These are phyloP conservation scores for Loxodes magnus DNA, from an alignment of 73 alveolate species.

Conservation along the genomic window DNA sequence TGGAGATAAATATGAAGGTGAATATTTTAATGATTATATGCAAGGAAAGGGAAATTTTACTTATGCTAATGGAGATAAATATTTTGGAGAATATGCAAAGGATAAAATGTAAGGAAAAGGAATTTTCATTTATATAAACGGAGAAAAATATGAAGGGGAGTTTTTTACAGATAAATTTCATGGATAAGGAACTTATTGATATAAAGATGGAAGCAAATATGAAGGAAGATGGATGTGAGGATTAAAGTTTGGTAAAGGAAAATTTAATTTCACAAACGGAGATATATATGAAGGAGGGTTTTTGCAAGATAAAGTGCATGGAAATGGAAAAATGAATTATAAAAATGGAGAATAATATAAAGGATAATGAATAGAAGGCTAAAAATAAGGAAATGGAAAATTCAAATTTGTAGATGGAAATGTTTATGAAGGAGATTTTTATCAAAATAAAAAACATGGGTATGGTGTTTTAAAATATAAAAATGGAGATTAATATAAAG, in stretches of 20 bases:
- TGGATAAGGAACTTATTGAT: slow-evolving; percentile 72
- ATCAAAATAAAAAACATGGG: not conserved
- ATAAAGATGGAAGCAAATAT: slow-evolving; percentile 44
- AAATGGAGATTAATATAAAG: not conserved
- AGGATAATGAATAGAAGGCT: too few species aligned
- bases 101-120: slow-evolving; percentile 53
- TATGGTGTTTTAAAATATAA: not conserved
- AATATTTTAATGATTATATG: not conserved
- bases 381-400: not conserved
- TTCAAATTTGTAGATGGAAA: not conserved
- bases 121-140: slow-evolving; percentile 17
- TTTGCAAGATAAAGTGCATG: too few species aligned
- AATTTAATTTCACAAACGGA: not conserved
- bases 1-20: slow-evolving; percentile 10
- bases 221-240: slow-evolving; percentile 13
- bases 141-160: slow-evolving; percentile 58
- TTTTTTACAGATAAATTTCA: slow-evolving; percentile 58
- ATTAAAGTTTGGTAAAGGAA: too few species aligned
- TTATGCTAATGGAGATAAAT: slow-evolving; percentile 10
- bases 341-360: not conserved
- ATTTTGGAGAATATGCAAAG: slow-evolving; percentile 47
- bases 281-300: not conserved
- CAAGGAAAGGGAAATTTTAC: slow-evolving; percentile 1
- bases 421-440: not conserved
- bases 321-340: not conserved